phyloP scores from a whole-genome alignment of 1,284 basidiomycete species.

The Megacollybia platyphylla region DNA sequence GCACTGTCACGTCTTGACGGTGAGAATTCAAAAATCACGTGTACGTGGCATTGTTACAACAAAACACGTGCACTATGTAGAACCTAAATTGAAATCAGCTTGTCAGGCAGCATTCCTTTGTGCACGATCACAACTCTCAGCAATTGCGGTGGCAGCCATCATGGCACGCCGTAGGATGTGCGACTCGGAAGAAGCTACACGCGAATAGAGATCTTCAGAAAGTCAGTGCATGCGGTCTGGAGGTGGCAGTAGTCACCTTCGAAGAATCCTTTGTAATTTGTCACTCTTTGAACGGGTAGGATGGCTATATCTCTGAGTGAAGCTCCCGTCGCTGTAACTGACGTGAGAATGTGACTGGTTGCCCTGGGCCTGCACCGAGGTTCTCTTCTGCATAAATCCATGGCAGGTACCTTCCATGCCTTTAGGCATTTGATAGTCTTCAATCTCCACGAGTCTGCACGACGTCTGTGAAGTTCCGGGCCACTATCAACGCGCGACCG shows the following conservation, averaged over 20 bases:
- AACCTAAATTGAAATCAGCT: background rate
- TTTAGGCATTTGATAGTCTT: constrained; percentile 1
- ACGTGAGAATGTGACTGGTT: constrained; percentile 4
- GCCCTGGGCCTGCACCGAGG: constrained; percentile 3
- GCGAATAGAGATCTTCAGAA: constrained; percentile 14
- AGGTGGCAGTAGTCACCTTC: constrained; percentile 13
- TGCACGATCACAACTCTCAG: constrained; percentile 17
- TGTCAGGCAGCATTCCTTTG: constrained; percentile 14
- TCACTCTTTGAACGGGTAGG: constrained; percentile 19
- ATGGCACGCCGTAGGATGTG: constrained; percentile 14
- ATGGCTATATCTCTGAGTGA: constrained; percentile 19
- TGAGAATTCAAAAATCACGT: background rate
- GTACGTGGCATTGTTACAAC: background rate
- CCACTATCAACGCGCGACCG: background rate
- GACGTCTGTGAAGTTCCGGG: background rate
- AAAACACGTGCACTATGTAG: background rate
- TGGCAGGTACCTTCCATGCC: background rate
- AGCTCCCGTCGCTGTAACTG: constrained; percentile 10
- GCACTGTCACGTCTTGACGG: background rate
- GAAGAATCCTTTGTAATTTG: constrained; percentile 18
- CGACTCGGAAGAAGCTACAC: constrained; percentile 12
- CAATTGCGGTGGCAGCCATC: constrained; percentile 13
- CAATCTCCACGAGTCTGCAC: background rate
- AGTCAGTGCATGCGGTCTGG: background rate
- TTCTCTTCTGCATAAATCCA: constrained; percentile 6